These are phyloP conservation scores for Calocera viscosa DNA, from an alignment of 768 basidiomycete species.

Conservation along the genomic window DNA sequence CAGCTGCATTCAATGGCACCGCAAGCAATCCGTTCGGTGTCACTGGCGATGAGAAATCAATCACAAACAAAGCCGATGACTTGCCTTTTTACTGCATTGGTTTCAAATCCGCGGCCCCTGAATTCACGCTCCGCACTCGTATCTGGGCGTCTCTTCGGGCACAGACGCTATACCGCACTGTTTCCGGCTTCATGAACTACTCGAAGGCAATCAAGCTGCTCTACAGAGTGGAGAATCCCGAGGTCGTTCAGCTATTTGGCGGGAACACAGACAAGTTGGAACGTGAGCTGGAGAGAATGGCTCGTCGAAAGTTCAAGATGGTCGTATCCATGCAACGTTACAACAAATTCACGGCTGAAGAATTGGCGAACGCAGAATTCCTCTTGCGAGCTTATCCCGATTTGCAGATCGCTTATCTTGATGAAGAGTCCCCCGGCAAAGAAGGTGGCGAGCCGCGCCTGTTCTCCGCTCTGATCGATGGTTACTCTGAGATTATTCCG, in stretches of 20 bases:
- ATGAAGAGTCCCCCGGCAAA: conserved; percentile 87
- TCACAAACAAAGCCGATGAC: conserved; percentile 65
- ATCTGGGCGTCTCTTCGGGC: conserved; percentile 99
- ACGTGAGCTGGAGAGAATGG: conserved; percentile 93
- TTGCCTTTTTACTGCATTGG: conserved; percentile 97
- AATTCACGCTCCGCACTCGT: conserved; percentile 94
- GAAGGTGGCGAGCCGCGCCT: conserved; percentile 91
- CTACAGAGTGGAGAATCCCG: conserved; percentile 99
- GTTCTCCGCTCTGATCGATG: conserved; percentile 93
- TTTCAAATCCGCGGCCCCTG: conserved; percentile 96
- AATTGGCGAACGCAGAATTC: conserved; percentile 98
- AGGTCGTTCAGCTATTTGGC: conserved; percentile 93
- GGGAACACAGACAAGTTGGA: conserved; percentile 96
- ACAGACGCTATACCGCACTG: conserved; percentile 95
- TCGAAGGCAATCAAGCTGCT: conserved; percentile 97
- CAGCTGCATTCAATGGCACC: conserved; percentile 63
- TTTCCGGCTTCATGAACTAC: conserved; percentile 99
- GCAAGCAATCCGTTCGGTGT: conserved; percentile 51
- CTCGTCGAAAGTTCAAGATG: conserved; percentile 96
- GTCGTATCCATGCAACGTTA: conserved; percentile 99
- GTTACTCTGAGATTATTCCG: conserved; percentile 88
- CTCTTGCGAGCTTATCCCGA: conserved; percentile 94
- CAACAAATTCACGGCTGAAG: conserved; percentile 99
- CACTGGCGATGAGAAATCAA: conserved; percentile 58
- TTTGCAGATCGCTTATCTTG: conserved; percentile 94